Conservation (phyloP, 176 grass and related monocot genomes). For the Pharus latifolius region DNA sequence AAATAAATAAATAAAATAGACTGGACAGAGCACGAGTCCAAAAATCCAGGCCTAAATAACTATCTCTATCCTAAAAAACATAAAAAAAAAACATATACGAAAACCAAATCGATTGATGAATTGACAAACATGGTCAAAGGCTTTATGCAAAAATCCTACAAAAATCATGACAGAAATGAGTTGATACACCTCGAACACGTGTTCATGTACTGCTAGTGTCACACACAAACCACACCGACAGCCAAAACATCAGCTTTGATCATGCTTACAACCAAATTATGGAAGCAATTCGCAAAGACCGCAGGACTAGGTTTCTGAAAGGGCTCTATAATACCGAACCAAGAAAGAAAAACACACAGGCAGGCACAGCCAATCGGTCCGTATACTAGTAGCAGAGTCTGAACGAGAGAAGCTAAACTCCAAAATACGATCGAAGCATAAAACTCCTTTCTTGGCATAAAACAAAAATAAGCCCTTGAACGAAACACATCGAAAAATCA, state of each 20-base stretch:
- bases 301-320: background rate
- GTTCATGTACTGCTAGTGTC: background rate
- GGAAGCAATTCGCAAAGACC: background rate
- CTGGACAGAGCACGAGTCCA: background rate
- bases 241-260: background rate
- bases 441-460: background rate
- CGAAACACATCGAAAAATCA: constrained; percentile 6
- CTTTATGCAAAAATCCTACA: background rate
- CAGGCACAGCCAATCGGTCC: background rate
- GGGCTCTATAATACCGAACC: background rate
- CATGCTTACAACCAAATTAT: background rate
- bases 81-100: background rate
- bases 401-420: background rate
- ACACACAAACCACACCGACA: background rate
- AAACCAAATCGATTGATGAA: background rate
- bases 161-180: background rate
- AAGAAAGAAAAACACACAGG: background rate
- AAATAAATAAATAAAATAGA: background rate
- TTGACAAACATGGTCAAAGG: background rate
- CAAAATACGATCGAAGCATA: background rate
- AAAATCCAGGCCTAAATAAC: background rate
- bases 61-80: background rate
- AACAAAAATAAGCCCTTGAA: background rate
- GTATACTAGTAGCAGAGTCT: background rate
- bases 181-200: background rate